Evolutionary conservation across 2,329 filamentous ascomycete species (phyloP).

Genomic region (Alternaria alternata): DNA sequence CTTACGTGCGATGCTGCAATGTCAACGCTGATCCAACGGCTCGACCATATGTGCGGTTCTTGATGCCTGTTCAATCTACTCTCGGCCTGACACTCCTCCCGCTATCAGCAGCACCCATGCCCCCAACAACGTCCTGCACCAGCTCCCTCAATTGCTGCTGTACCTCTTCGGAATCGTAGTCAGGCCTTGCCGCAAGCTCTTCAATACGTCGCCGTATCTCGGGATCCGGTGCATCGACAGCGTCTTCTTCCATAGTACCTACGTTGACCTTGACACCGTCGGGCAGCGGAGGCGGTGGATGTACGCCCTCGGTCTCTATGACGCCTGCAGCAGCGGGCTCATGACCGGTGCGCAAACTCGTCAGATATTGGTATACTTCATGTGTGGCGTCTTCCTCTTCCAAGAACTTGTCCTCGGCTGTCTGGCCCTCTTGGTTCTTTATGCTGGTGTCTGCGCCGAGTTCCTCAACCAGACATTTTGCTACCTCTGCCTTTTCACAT

Average conservation of each 20-base stretch:
- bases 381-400: constrained; percentile 79
- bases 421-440: constrained; percentile 77
- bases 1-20: neutral
- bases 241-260: constrained; percentile 70
- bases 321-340: constrained; percentile 34
- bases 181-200: constrained; percentile 81
- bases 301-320: constrained; percentile 34
- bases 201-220: constrained; percentile 89
- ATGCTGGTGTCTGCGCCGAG: constrained; percentile 73
- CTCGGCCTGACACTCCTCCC: constrained; percentile 58
- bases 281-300: constrained; percentile 70
- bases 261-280: constrained; percentile 80
- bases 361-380: constrained; percentile 76
- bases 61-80: constrained; percentile 40
- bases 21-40: too few relatives aligned
- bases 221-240: constrained; percentile 72
- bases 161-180: constrained; percentile 82
- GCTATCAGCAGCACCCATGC: constrained; percentile 68
- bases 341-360: constrained; percentile 33
- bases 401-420: constrained; percentile 80
- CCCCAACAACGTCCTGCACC: constrained; percentile 80
- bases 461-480: constrained; percentile 82
- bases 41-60: neutral
- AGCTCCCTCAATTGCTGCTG: constrained; percentile 81
- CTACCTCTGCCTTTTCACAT: constrained; percentile 81